Evolutionary conservation across 805 yeast genomes (phyloP), one percentile per base, ranked within the genome.

Genomic region (Teunomyces panamensis): DNA sequence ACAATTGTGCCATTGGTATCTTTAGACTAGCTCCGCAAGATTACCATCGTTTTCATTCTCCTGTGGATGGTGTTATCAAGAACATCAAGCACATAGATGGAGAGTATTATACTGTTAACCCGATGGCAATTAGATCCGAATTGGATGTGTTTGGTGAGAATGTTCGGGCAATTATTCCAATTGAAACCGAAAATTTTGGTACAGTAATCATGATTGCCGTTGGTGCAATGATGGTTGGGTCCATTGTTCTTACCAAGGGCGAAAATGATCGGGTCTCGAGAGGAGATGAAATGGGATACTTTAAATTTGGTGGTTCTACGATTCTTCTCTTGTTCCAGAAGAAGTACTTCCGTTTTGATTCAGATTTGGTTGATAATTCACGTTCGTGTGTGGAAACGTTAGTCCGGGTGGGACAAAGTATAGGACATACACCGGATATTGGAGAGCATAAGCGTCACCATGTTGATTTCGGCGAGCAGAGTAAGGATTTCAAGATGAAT

Each of bases 181-280:
- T 92, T 16, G 80, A 86, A 28, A 81, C 96, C 1, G 73, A 77
- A 29, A 71, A 78, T n/a, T 91, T 89, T 63, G 97, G 97, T 0
- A 75, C 79, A 0, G 86, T 92, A 14, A 70, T 87, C 51, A 76
- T 88, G 68, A 80, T 89, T 17, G 83, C 94, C 5, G 89, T 92
- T 3, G 99, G 99, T 30, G 99, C 99, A 0, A 92, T 94, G 98
- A 90, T 92, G 97, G 99, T 92, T 2, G 98, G 98, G 0, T 85
- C 96, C 1, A 90, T 85, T 2, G 78, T 89, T 0, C 64, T 92
- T 27, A 84, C 92, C 0, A 84, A 83, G 11, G 62, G 77, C 45
- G 79, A 76, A 41, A 89, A 89, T 2, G 81, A 81, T 39, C 33
- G 45, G 0, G 74, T 92, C 3, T 57, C 67, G 7, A 74, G 91